Conservation (phyloP, 1,284 basidiomycete species). For the Ceratobasidium sp. region DNA sequence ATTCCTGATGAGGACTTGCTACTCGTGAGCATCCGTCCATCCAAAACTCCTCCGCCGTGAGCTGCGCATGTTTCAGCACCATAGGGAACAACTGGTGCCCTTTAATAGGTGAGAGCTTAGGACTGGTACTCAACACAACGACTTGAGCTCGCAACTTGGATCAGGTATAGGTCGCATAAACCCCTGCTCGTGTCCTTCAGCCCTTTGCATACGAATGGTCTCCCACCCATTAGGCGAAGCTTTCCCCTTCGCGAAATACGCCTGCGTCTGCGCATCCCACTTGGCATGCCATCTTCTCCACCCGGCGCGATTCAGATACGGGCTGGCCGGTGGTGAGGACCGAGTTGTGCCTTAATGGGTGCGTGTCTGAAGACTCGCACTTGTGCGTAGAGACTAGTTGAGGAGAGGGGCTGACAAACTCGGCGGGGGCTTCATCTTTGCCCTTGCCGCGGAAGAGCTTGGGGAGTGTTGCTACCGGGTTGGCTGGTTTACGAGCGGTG, state of each 20-base stretch:
- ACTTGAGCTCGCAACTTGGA: conserved; percentile 5
- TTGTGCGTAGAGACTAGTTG: conserved; percentile 44
- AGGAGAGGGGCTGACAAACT: conserved; percentile 44
- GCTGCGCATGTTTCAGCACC: conserved; percentile 36
- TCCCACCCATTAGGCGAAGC: conserved; percentile 29
- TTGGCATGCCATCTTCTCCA: not conserved
- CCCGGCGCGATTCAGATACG: not conserved
- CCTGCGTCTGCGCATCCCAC: conserved; percentile 19
- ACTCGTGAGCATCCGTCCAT: too few relatives aligned
- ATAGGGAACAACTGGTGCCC: conserved; percentile 14
- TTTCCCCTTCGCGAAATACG: conserved; percentile 8
- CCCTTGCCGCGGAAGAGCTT: conserved; percentile 31
- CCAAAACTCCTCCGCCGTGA: conserved; percentile 18
- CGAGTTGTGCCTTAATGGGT: conserved; percentile 50
- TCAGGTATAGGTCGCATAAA: conserved; percentile 32
- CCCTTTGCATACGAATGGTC: conserved; percentile 7
- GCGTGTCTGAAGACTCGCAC: conserved; percentile 47
- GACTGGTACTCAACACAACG: not conserved
- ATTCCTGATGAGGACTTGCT: too few relatives aligned
- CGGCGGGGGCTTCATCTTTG: conserved; percentile 6
- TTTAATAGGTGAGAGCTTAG: not conserved
- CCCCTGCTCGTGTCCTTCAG: conserved; percentile 12
- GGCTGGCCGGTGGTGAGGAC: conserved; percentile 43
- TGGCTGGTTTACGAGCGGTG: conserved; percentile 3
- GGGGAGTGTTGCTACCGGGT: conserved; percentile 22